Percentiles rank a stretch among this genome's conserved stretches.
Evolutionary conservation across 345 rosid species (phyloP).

Genomic region (Trapa bicornis): DNA sequence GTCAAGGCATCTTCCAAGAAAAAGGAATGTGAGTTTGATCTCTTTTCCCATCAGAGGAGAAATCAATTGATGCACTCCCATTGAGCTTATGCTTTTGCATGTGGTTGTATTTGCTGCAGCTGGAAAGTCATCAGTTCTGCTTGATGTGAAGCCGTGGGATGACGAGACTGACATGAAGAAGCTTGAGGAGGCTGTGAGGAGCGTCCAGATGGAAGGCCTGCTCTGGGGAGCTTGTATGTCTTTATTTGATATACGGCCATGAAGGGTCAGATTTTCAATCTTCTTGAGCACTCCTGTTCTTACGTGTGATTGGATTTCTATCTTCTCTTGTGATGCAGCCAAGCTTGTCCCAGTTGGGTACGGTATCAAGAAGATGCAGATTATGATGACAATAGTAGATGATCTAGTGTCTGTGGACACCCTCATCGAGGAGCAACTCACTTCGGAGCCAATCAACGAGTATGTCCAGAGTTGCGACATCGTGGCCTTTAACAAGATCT

Average conservation of each 20-base stretch:
- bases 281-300: not conserved
- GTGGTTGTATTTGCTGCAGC: constrained; percentile 8
- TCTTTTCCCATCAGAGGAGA: not conserved
- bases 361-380: constrained; percentile 41
- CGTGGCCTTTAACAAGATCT: constrained; percentile 43
- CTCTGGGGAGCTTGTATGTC: constrained; percentile 18
- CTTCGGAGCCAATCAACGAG: constrained; percentile 29
- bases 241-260: not conserved
- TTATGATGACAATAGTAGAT: constrained; percentile 36
- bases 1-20: constrained; percentile 15
- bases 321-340: constrained; percentile 16
- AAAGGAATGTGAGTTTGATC: constrained; percentile 15
- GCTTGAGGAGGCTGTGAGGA: constrained; percentile 18
- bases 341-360: constrained; percentile 37
- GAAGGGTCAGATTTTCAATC: not conserved
- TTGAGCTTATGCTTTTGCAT: not conserved
- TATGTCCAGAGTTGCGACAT: constrained; percentile 41
- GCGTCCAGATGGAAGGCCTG: constrained; percentile 18
- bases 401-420: constrained; percentile 36
- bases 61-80: not conserved
- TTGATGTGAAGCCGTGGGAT: constrained; percentile 22
- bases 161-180: constrained; percentile 23
- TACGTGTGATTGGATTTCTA: not conserved
- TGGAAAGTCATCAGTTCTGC: constrained; percentile 17
- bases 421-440: constrained; percentile 31